phyloP scores from a whole-genome alignment of 768 basidiomycete species.

The Pleurotus citrinopileatus region DNA sequence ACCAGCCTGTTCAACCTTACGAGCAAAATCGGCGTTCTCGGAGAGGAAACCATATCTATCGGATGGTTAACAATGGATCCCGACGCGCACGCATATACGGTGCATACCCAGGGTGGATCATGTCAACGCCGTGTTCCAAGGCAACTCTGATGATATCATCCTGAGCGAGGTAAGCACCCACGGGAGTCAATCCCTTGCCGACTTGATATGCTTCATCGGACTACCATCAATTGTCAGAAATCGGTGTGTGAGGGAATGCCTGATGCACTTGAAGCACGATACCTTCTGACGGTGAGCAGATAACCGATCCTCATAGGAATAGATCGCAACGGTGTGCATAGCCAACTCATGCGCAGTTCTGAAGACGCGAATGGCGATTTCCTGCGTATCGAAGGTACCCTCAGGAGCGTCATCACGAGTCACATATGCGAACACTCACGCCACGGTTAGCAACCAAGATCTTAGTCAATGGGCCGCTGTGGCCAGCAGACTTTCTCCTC shows the following conservation, averaged over 20 bases:
- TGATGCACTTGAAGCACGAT: slow-evolving; percentile 15
- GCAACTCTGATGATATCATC: slow-evolving; percentile 96
- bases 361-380: slow-evolving; percentile 99
- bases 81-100: neutral
- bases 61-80: slow-evolving; percentile 1
- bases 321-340: slow-evolving; percentile 99
- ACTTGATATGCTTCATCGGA: slow-evolving; percentile 99
- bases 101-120: slow-evolving; percentile 95
- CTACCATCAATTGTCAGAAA: slow-evolving; percentile 36
- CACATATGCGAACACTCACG: slow-evolving; percentile 41
- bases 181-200: slow-evolving; percentile 93
- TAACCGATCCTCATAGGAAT: slow-evolving; percentile 94
- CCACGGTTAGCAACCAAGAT: slow-evolving; percentile 91
- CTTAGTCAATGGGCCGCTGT: slow-evolving; percentile 86
- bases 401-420: slow-evolving; percentile 7
- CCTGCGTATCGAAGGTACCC: slow-evolving; percentile 42
- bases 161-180: slow-evolving; percentile 95
- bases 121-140: slow-evolving; percentile 98
- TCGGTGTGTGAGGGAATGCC: slow-evolving; percentile 27
- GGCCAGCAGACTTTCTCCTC: slow-evolving; percentile 89
- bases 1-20: slow-evolving; percentile 96
- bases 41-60: slow-evolving; percentile 93
- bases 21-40: slow-evolving; percentile 96
- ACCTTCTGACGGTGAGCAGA: slow-evolving; percentile 98
- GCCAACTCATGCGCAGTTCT: slow-evolving; percentile 97